These are phyloP conservation scores for Fusarium neocosmosporiellum DNA, from an alignment of 2,329 filamentous ascomycete genomes.

Conservation along the genomic window DNA sequence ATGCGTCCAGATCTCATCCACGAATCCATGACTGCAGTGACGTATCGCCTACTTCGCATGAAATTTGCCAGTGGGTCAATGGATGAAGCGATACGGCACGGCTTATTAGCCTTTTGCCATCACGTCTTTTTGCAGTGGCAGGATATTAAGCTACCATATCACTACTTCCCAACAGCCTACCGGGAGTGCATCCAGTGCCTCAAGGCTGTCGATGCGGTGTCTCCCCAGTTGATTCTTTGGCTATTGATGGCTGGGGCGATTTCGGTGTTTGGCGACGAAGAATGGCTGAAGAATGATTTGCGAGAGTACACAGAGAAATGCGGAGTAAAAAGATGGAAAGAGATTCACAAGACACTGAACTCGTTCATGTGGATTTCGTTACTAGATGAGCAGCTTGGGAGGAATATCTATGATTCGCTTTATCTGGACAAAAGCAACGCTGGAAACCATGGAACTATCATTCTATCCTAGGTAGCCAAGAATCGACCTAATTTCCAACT, in stretches of 20 bases:
- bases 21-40: conserved; percentile 50
- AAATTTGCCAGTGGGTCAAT: conserved; percentile 40
- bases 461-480: too few relatives aligned
- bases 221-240: conserved; percentile 5
- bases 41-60: conserved; percentile 54
- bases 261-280: neutral
- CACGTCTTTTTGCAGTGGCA: conserved; percentile 55
- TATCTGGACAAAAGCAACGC: neutral
- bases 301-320: neutral
- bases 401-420: neutral
- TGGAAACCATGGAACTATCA: too few relatives aligned
- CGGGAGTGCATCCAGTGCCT: neutral
- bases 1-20: conserved; percentile 34
- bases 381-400: conserved; percentile 5
- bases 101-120: conserved; percentile 52
- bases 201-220: neutral
- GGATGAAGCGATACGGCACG: conserved; percentile 52
- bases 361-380: conserved; percentile 9
- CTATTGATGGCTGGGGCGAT: conserved; percentile 9
- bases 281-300: neutral
- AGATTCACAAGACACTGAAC: conserved; percentile 5
- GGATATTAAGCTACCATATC: conserved; percentile 25
- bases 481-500: too few relatives aligned
- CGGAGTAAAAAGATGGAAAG: conserved; percentile 3
- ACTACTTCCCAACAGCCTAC: neutral